Evolutionary conservation across 2,329 filamentous ascomycete genomes (phyloP), one percentile per base, ranked within the genome.

Genomic region (Alternaria metachromatica): DNA sequence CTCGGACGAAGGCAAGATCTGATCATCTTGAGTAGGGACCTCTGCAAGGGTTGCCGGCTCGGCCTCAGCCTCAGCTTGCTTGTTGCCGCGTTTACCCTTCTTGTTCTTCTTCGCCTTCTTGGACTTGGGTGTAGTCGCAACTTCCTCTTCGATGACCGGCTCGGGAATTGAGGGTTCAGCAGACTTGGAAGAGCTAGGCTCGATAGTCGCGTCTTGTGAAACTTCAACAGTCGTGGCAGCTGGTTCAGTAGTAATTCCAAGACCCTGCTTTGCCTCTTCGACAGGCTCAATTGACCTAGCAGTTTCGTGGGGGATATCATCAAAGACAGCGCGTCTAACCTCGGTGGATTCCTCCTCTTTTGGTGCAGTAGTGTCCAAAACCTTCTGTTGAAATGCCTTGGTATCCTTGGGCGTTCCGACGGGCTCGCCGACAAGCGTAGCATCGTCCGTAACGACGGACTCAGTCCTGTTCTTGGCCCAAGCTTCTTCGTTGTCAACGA

Each of bases 31-130:
- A 25, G 45, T 6, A 23, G 58, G 21, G 4, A 55, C 51, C 10
- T 58, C 62, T 2, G 65, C 63, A n/a, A 68, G 30, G n/a, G 41
- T 18, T 8, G 59, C 28, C 45, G 65, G 61, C 45, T 73, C 70
- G 58, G 64, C 58, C 9, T 67, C 65, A 6, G 62, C 5, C 43
- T 73, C 70, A n/a, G 66, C 30, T 50, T 67, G 63, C 33, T 69
- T 68, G 60, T 64, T 76, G 9, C 59, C 71, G 43, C 70, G 72
- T 60, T 72, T 74, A 1, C 63, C 66, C 59, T 77, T 78, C 69
- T 77, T 77, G 5, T 33, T 66, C 63, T 78, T 78, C 66, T 78
- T 78, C 15, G 62, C 74, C 59, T 76, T 77, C 63, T 76, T 77
- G n/a, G 64, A 62, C 55, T 74, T 77, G 10, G 69, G 58, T 10